Base-by-base conservation (phyloP, 257 asterid species). In the Plantago major region DNA sequence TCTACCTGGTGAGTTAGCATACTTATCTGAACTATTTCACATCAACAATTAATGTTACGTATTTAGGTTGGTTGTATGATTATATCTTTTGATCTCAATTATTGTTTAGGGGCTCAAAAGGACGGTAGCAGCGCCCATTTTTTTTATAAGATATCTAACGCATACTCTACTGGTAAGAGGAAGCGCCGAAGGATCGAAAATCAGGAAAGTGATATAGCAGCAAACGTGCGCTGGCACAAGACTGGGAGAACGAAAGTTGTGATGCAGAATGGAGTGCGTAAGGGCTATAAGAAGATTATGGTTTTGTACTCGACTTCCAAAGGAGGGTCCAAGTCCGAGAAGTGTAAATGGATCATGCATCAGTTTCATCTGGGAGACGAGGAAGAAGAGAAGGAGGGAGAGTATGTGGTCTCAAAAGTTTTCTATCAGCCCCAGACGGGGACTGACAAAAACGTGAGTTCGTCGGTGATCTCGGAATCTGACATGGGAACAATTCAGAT, bases 331-430 rank as follows among this genome's bases (percentile, higher is more conserved):
- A 89, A 82, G 63, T 83, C 92, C 0, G 87, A 65, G 42, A 93
- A 83, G 55, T 80, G 83, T 63, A 77, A 80, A 37, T 94, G 99
- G 99, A 86, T 82, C 53, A 90, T 94, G 97, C 93, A 94, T 75
- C 99, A 94, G 72, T 87, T 77, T 77, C 97, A 94, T 72, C 77
- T 94, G 11, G 99, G 99, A 9, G 63, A 57, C 0, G 69, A 81
- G 13, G 86, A 79, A 64, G 93, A 87, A 0, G 99, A 94, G 73
- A 76, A 60, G 47, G 86, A 73, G 51, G 94, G 92, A 5, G 89
- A 79, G 53, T 85, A 52, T 19, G 99, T 90, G 22, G 97, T 90
- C 18, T 79, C 96, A 1, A 90, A 84, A 74, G 71, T 94, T 37
- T 78, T 69, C 63, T 81, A 85, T 81, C 96, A 93, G 79, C 83